phyloP scores from a whole-genome alignment of 2,329 filamentous ascomycete genomes.

The Sporothrix brasiliensis region DNA sequence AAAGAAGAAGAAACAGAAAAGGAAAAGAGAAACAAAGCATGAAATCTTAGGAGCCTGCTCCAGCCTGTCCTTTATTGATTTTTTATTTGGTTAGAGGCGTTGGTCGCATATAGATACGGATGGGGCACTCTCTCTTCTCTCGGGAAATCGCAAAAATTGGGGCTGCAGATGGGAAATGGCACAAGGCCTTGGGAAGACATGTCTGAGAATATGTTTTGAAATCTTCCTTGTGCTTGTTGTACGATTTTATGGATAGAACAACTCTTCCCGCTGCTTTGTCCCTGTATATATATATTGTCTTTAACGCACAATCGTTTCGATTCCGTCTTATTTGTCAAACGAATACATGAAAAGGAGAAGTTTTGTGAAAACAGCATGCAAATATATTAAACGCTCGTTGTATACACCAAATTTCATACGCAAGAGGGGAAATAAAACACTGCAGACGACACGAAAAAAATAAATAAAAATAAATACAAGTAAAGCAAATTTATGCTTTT shows the following conservation, averaged over 20 bases:
- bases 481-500: background rate
- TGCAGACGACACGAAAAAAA: background rate
- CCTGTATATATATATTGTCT: background rate
- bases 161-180: background rate
- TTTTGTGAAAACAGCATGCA: background rate
- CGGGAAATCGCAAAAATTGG: background rate
- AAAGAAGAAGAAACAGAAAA: background rate
- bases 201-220: background rate
- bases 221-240: background rate
- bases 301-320: background rate
- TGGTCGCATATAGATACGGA: slow-evolving; percentile 22
- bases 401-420: slow-evolving; percentile 8
- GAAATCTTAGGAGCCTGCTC: no score
- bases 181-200: background rate
- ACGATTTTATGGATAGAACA: background rate
- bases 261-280: background rate
- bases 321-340: background rate
- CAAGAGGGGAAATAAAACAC: background rate
- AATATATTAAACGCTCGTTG: background rate
- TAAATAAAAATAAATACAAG: background rate
- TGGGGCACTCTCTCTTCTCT: slow-evolving; percentile 18
- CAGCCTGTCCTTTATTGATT: background rate
- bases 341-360: no score
- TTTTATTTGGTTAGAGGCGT: slow-evolving; percentile 25
- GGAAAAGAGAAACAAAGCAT: no score